These are phyloP conservation scores for Wakefieldia striispora DNA, from an alignment of 768 basidiomycete species.

Conservation along the genomic window DNA sequence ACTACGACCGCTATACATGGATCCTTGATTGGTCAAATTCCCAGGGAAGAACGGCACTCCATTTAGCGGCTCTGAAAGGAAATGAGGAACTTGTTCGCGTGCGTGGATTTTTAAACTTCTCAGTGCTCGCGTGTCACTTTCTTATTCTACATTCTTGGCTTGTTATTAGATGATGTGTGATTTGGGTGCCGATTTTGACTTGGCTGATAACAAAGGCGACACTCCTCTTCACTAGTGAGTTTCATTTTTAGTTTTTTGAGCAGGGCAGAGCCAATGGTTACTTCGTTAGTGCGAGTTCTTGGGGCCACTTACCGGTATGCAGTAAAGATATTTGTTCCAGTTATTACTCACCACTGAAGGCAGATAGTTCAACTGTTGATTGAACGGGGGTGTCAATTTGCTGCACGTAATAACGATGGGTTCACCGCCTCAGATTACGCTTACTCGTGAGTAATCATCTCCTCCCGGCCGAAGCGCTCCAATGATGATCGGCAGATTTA, in stretches of 20 bases:
- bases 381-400: conserved; percentile 82
- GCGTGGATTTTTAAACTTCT: conserved; percentile 29
- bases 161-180: conserved; percentile 80
- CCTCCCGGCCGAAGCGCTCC: background rate
- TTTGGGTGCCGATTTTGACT: conserved; percentile 83
- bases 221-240: conserved; percentile 91
- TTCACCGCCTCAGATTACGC: conserved; percentile 94
- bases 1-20: conserved; percentile 83
- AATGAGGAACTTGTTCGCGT: conserved; percentile 89
- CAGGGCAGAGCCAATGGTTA: conserved; percentile 6
- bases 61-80: conserved; percentile 84
- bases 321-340: conserved; percentile 1
- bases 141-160: conserved; percentile 10
- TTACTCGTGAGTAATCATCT: conserved; percentile 40
- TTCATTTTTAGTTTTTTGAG: background rate
- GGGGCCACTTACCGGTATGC: conserved; percentile 79
- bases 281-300: conserved; percentile 70
- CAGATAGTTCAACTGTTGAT: conserved; percentile 85
- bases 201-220: conserved; percentile 90
- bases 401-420: conserved; percentile 84
- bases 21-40: conserved; percentile 91
- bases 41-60: conserved; percentile 87
- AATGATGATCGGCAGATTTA: conserved; percentile 46
- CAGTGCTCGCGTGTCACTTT: conserved; percentile 8
- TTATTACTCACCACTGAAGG: conserved; percentile 9